Conservation (phyloP, 345 rosid genomes). For the Populus simonii region DNA sequence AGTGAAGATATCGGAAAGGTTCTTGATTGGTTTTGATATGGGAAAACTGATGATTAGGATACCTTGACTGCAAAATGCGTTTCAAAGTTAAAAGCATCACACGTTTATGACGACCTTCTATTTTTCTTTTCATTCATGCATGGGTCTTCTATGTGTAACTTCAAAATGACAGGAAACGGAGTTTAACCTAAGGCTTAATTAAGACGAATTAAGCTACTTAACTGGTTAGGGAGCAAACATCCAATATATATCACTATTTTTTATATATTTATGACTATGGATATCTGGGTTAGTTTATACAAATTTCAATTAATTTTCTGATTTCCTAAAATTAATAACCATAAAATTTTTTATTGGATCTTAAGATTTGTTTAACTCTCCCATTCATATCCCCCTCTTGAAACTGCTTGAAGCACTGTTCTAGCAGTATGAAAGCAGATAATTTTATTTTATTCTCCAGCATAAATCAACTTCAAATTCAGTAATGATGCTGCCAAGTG, state of each 20-base stretch:
- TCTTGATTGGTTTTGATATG: neutral
- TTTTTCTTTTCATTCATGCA: neutral
- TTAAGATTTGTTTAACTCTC: too few species aligned
- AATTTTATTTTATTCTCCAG: neutral
- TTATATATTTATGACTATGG: too few species aligned
- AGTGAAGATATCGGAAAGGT: too few species aligned
- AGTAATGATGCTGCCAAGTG: neutral
- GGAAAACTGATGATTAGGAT: neutral
- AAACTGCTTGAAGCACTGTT: neutral
- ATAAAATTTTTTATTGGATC: too few species aligned
- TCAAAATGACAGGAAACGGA: neutral
- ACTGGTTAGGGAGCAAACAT: neutral
- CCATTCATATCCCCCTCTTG: neutral
- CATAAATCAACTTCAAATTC: neutral
- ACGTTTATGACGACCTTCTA: neutral
- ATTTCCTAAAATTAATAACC: too few species aligned
- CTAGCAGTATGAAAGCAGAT: neutral
- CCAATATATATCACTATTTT: neutral
- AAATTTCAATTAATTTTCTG: too few species aligned
- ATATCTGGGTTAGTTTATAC: rapidly evolving
- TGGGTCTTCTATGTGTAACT: neutral
- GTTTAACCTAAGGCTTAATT: neutral
- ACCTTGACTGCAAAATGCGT: neutral
- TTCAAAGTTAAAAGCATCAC: neutral
- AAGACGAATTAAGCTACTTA: neutral